These are phyloP conservation scores for Insectozyma bohioensis DNA, from an alignment of 1,139 yeast genomes.

Conservation along the genomic window DNA sequence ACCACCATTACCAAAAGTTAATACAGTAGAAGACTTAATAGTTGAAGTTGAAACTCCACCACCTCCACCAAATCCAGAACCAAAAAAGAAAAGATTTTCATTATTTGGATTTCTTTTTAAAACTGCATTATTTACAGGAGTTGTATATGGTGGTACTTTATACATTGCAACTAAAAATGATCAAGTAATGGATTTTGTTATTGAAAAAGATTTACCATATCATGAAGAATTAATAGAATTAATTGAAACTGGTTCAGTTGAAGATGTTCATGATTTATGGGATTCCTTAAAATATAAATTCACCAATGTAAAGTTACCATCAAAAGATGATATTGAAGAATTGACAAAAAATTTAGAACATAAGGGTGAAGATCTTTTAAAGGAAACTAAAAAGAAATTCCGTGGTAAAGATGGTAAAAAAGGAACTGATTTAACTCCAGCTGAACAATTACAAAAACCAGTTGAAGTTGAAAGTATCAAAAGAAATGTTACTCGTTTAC, in stretches of 20 bases:
- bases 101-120: slow-evolving; percentile 33
- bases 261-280: slow-evolving; percentile 29
- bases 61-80: slow-evolving; percentile 10
- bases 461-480: slow-evolving; percentile 39
- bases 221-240: slow-evolving; percentile 42
- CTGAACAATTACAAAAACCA: slow-evolving; percentile 47
- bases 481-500: slow-evolving; percentile 34
- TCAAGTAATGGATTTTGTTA: slow-evolving; percentile 45
- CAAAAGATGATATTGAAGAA: slow-evolving; percentile 34
- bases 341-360: slow-evolving; percentile 34
- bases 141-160: slow-evolving; percentile 40
- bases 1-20: slow-evolving; percentile 11
- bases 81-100: slow-evolving; percentile 31
- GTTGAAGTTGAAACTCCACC: slow-evolving; percentile 8
- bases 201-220: slow-evolving; percentile 47
- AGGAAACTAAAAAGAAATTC: slow-evolving; percentile 38
- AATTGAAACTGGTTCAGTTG: slow-evolving; percentile 39
- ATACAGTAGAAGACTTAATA: slow-evolving; percentile 10
- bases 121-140: slow-evolving; percentile 28
- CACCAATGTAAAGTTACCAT: slow-evolving; percentile 26
- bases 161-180: slow-evolving; percentile 48
- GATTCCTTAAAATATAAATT: slow-evolving; percentile 22
- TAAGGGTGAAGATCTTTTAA: slow-evolving; percentile 35
- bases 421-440: slow-evolving; percentile 30
- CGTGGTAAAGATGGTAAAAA: slow-evolving; percentile 8